Conservation (phyloP, 768 basidiomycete genomes). For the Tricholoma saponaceum region DNA sequence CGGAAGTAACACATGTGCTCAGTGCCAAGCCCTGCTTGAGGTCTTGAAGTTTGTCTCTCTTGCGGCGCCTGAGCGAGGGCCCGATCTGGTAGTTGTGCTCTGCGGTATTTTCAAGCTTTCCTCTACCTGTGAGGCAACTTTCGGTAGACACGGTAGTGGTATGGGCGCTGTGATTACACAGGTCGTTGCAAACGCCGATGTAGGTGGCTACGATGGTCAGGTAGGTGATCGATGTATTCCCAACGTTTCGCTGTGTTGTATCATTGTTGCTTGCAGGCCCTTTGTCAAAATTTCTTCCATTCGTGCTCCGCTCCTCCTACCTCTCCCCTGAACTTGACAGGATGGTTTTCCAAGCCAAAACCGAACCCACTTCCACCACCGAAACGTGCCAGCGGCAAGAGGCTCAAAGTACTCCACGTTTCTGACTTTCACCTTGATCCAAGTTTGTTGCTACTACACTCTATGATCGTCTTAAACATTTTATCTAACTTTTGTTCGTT, state of each 20-base stretch:
- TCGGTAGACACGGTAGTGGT: constrained; percentile 31
- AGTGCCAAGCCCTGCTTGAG: constrained; percentile 58
- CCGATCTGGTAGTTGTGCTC: constrained; percentile 51
- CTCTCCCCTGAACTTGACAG: constrained; percentile 55
- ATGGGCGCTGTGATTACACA: constrained; percentile 66
- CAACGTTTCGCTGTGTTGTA: neutral
- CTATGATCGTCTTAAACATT: neutral
- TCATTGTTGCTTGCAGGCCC: constrained; percentile 35
- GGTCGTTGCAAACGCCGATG: constrained; percentile 66
- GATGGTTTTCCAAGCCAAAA: constrained; percentile 77
- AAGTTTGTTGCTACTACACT: constrained; percentile 31
- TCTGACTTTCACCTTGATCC: constrained; percentile 78
- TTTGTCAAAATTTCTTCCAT: constrained; percentile 57
- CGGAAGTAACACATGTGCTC: constrained; percentile 47
- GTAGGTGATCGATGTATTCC: constrained; percentile 26
- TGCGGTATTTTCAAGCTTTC: constrained; percentile 59
- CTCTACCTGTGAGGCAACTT: constrained; percentile 44
- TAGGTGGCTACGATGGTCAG: constrained; percentile 72
- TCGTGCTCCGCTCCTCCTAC: constrained; percentile 56
- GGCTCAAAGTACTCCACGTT: constrained; percentile 71
- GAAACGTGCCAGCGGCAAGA: constrained; percentile 57
- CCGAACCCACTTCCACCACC: constrained; percentile 59
- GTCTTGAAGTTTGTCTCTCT: constrained; percentile 63
- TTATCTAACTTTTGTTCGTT: neutral
- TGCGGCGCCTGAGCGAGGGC: constrained; percentile 57